Percentiles rank a stretch among this genome's conserved stretches.
phyloP scores from a whole-genome alignment of 1,284 basidiomycete species.

The Inonotus hispidus region DNA sequence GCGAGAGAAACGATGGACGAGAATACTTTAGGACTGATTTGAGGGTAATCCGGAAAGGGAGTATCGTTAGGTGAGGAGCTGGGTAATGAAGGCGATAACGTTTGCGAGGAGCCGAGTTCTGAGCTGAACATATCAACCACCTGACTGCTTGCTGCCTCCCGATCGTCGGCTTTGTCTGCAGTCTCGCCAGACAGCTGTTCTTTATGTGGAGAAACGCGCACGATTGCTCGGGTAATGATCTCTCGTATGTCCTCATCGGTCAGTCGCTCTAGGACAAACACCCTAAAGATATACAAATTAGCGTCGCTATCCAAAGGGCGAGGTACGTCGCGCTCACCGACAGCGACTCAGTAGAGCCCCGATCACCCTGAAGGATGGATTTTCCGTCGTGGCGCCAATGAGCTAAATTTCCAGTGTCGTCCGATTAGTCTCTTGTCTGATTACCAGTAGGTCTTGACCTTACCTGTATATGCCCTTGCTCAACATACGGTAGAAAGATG shows the following conservation, averaged over 20 bases:
- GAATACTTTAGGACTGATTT: constrained; percentile 44
- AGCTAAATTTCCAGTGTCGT: constrained; percentile 37
- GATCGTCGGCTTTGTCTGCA: constrained; percentile 17
- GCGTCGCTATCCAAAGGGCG: background rate
- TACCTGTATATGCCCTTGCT: constrained; percentile 73
- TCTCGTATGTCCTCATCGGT: constrained; percentile 50
- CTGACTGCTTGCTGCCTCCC: background rate
- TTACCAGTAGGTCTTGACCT: constrained; percentile 18
- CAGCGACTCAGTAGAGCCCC: constrained; percentile 77
- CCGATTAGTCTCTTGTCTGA: constrained; percentile 10
- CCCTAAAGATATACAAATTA: constrained; percentile 33
- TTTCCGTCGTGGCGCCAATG: constrained; percentile 89
- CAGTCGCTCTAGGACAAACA: constrained; percentile 60
- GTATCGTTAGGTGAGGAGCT: constrained; percentile 14
- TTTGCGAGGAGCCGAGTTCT: constrained; percentile 22
- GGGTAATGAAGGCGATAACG: constrained; percentile 21
- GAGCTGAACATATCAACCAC: constrained; percentile 15
- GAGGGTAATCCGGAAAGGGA: constrained; percentile 33
- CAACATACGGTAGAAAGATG: constrained; percentile 76
- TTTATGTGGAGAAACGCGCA: constrained; percentile 31
- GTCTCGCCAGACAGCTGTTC: constrained; percentile 20
- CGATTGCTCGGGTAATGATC: constrained; percentile 48
- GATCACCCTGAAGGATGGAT: constrained; percentile 84
- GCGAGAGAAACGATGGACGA: constrained; percentile 52
- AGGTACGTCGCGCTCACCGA: constrained; percentile 43